Evolutionary conservation across 257 asterid genomes (phyloP).

Genomic region (Ilex aquifolium): DNA sequence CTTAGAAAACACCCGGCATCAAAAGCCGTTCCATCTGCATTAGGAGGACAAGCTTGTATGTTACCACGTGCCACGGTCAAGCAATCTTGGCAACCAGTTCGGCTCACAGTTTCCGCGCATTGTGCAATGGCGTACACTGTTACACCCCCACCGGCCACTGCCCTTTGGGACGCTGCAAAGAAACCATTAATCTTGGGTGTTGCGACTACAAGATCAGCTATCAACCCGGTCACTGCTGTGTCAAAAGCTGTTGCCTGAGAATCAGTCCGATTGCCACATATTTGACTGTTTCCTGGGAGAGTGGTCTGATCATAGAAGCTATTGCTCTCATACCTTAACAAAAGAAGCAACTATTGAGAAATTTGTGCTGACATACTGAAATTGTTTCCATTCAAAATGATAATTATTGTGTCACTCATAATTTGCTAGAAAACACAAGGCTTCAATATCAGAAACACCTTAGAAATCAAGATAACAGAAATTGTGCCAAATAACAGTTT

Average conservation of each 20-base stretch:
- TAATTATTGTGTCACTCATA: too few species aligned
- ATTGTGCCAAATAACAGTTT: too few species aligned
- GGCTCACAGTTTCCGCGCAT: slow-evolving; percentile 56
- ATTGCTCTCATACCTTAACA: slow-evolving; percentile 70
- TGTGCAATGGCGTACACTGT: slow-evolving; percentile 60
- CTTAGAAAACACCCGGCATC: slow-evolving; percentile 80
- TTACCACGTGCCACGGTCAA: slow-evolving; percentile 54
- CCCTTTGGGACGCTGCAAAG: slow-evolving; percentile 51
- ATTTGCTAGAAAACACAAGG: too few species aligned
- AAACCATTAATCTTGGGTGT: slow-evolving; percentile 58
- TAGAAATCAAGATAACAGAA: too few species aligned
- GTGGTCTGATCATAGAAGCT: slow-evolving; percentile 61
- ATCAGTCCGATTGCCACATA: slow-evolving; percentile 57
- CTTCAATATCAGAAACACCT: too few species aligned
- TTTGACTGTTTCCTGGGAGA: slow-evolving; percentile 55
- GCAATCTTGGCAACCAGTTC: slow-evolving; percentile 65
- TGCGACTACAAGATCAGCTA: slow-evolving; percentile 50
- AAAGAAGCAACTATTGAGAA: background rate
- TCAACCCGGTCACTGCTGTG: slow-evolving; percentile 26
- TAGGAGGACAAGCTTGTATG: slow-evolving; percentile 61
- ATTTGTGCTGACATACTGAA: too few species aligned
- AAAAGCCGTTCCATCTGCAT: slow-evolving; percentile 61
- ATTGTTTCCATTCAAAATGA: too few species aligned
- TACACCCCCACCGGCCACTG: slow-evolving; percentile 12
- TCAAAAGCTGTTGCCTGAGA: slow-evolving; percentile 42